A percentile compares a stretch with the other conserved stretches of the same genome.
These are phyloP conservation scores for Zymoseptoria pseudotritici DNA, from an alignment of 2,329 filamentous ascomycete species.

Conservation along the genomic window DNA sequence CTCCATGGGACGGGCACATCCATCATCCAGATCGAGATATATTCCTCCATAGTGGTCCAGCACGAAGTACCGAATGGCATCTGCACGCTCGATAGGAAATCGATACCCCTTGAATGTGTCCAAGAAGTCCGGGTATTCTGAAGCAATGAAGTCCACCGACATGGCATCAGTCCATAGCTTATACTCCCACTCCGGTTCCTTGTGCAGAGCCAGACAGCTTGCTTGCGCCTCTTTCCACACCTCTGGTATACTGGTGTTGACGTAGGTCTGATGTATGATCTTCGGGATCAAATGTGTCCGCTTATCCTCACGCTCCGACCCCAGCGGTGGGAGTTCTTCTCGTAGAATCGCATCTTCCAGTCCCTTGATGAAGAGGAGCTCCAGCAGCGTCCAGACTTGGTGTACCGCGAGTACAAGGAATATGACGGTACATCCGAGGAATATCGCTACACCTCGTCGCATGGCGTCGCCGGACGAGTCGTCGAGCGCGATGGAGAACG, in stretches of 20 bases:
- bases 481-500: not conserved
- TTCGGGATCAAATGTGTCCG: constrained; percentile 59
- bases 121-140: constrained; percentile 64
- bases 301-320: constrained; percentile 40
- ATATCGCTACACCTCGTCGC: constrained; percentile 55
- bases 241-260: constrained; percentile 59
- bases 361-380: constrained; percentile 61
- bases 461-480: constrained; percentile 33
- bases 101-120: constrained; percentile 66
- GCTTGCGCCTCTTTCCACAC: constrained; percentile 60
- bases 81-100: constrained; percentile 69
- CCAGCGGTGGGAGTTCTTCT: constrained; percentile 58
- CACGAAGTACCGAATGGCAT: constrained; percentile 70
- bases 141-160: constrained; percentile 62
- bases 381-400: constrained; percentile 63
- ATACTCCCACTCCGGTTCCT: constrained; percentile 57
- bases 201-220: constrained; percentile 59
- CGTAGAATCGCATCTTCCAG: constrained; percentile 58
- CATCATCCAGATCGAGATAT: constrained; percentile 71
- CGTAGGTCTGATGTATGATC: constrained; percentile 72
- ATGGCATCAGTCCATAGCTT: constrained; percentile 73
- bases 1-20: constrained; percentile 61
- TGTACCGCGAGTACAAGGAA: constrained; percentile 48
- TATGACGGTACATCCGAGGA: constrained; percentile 58
- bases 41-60: constrained; percentile 70